These are phyloP conservation scores for Pseudozyma sp. DNA, from an alignment of 1,284 basidiomycete genomes.

Conservation along the genomic window DNA sequence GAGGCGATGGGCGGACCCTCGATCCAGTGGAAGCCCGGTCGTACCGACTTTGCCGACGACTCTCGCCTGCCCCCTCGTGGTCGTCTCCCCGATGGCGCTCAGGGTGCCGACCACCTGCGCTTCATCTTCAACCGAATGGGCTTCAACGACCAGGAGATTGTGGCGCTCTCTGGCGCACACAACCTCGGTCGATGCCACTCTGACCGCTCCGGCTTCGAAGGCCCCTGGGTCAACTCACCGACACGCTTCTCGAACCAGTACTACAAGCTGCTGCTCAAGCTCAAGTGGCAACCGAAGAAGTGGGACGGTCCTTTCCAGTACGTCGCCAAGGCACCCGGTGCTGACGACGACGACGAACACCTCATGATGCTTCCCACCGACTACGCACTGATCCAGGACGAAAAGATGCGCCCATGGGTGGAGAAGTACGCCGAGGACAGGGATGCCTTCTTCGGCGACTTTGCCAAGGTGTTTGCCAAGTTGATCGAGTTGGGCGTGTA, in stretches of 20 bases:
- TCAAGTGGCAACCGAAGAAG: conserved; percentile 71
- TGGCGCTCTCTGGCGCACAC: conserved; percentile 74
- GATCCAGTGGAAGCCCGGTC: conserved; percentile 70
- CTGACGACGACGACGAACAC: conserved; percentile 69
- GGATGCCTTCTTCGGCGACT: conserved; percentile 73
- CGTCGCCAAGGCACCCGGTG: conserved; percentile 62
- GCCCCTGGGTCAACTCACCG: conserved; percentile 67
- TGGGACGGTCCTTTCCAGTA: conserved; percentile 72
- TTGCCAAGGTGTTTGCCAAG: conserved; percentile 70
- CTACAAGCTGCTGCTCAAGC: conserved; percentile 70
- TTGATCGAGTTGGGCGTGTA: conserved; percentile 69
- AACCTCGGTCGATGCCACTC: conserved; percentile 70
- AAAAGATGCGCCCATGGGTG: conserved; percentile 65
- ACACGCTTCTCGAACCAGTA: conserved; percentile 66
- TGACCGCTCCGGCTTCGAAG: conserved; percentile 65
- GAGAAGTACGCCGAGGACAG: conserved; percentile 72
- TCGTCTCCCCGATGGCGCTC: conserved; percentile 72
- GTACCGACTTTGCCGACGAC: conserved; percentile 71
- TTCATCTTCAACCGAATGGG: conserved; percentile 73
- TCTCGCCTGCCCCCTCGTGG: conserved; percentile 68
- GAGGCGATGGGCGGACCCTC: conserved; percentile 72
- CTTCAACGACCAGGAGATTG: conserved; percentile 73
- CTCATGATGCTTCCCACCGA: conserved; percentile 74
- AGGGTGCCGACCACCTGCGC: conserved; percentile 71
- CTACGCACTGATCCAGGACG: conserved; percentile 64